phyloP scores from a whole-genome alignment of 257 asterid genomes.

The Plantago elongata region DNA sequence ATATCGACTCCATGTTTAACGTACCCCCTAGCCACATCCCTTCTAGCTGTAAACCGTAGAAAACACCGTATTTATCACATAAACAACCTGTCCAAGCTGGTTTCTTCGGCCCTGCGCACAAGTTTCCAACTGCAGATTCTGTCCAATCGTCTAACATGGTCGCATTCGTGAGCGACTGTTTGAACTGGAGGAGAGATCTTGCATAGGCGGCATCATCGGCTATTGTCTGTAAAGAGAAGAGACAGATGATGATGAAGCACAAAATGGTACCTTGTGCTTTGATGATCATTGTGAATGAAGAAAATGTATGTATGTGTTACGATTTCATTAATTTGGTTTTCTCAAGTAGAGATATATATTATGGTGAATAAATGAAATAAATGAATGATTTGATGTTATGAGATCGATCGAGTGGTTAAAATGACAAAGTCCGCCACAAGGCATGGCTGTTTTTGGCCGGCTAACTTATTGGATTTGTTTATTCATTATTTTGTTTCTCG shows the following conservation, averaged over 20 bases:
- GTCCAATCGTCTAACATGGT: slow-evolving; percentile 39
- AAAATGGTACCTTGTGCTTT: background rate
- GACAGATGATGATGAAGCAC: slow-evolving; percentile 11
- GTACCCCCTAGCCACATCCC: slow-evolving; percentile 44
- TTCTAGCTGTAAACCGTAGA: slow-evolving; percentile 39
- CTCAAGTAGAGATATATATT: background rate
- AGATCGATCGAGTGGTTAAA: slow-evolving; percentile 24
- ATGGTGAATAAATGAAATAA: slow-evolving; percentile 28
- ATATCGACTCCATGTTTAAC: slow-evolving; percentile 32
- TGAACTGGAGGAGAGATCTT: slow-evolving; percentile 40
- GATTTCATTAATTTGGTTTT: background rate
- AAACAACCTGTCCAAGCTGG: slow-evolving; percentile 54
- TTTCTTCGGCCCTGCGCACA: slow-evolving; percentile 35
- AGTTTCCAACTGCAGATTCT: slow-evolving; percentile 1
- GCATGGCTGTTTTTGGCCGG: slow-evolving; percentile 43
- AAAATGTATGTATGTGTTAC: background rate
- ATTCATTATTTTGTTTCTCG: too few relatives aligned
- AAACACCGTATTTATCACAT: slow-evolving; percentile 29
- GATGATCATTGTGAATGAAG: slow-evolving; percentile 12
- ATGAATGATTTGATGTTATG: slow-evolving; percentile 8
- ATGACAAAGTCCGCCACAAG: slow-evolving; percentile 26
- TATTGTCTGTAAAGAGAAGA: slow-evolving; percentile 9
- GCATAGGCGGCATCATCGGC: slow-evolving; percentile 21
- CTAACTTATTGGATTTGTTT: slow-evolving; percentile 4
- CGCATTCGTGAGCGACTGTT: slow-evolving; percentile 37